Conservation (phyloP, 2,329 filamentous ascomycete species). For the Calonectria hongkongensis region DNA sequence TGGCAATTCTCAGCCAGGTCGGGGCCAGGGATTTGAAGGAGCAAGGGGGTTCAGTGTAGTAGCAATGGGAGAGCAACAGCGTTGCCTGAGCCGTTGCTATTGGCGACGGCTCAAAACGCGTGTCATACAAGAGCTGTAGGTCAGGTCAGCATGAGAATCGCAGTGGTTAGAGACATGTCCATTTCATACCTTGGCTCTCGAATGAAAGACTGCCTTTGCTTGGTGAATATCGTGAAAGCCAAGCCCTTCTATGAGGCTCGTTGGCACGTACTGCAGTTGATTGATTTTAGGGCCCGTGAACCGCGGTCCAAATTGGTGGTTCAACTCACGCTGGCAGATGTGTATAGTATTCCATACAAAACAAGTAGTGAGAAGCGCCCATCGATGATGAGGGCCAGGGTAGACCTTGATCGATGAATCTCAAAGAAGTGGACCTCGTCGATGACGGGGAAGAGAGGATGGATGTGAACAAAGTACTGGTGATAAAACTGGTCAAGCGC, state of each 20-base stretch:
- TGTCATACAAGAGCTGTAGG: constrained; percentile 17
- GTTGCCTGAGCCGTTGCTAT: constrained; percentile 29
- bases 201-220: constrained; percentile 29
- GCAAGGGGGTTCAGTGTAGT: constrained; percentile 23
- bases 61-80: constrained; percentile 31
- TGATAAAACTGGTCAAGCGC: constrained; percentile 24
- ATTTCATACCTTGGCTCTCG: constrained; percentile 30
- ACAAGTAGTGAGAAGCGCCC: constrained; percentile 31
- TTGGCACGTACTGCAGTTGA: constrained; percentile 31
- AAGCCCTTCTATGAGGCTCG: constrained; percentile 30
- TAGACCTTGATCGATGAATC: constrained; percentile 23
- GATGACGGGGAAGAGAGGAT: constrained; percentile 31
- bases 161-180: no score
- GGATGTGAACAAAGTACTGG: constrained; percentile 33
- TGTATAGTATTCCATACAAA: constrained; percentile 34
- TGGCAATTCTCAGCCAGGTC: constrained; percentile 31
- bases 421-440: constrained; percentile 34
- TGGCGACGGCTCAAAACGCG: constrained; percentile 22
- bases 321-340: constrained; percentile 36
- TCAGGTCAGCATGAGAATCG: neutral
- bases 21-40: constrained; percentile 22
- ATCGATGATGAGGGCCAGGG: constrained; percentile 24
- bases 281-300: neutral
- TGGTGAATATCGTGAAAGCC: constrained; percentile 35
- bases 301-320: neutral